A percentile compares a stretch with the other conserved stretches of the same genome.
phyloP scores from a whole-genome alignment of 371 early-diverging fungal genomes.

The Mucor indicus region DNA sequence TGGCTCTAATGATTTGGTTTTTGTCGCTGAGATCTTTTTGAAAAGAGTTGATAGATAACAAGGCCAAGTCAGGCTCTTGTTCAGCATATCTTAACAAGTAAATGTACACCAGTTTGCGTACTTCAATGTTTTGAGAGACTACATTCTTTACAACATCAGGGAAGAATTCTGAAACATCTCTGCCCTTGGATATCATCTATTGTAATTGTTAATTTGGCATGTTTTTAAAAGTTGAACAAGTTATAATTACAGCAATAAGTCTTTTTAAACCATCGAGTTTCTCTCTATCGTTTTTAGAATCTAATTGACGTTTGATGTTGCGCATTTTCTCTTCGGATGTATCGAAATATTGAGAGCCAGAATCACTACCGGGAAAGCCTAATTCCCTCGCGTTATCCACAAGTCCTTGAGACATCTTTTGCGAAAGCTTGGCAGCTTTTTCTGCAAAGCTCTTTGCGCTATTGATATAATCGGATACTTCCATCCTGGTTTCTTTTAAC shows the following conservation, averaged over 20 bases:
- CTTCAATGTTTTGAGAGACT: constrained; percentile 83
- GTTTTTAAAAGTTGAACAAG: too few species aligned
- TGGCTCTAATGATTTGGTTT: constrained; percentile 89
- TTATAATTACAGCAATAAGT: constrained; percentile 85
- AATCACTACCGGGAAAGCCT: constrained; percentile 62
- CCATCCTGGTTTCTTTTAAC: too few species aligned
- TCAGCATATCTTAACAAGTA: constrained; percentile 92
- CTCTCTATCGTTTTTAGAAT: constrained; percentile 86
- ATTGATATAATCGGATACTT: constrained; percentile 65
- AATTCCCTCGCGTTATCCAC: constrained; percentile 87
- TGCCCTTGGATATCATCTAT: constrained; percentile 90
- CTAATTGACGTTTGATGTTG: constrained; percentile 74
- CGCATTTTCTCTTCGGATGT: constrained; percentile 81
- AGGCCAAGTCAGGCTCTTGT: constrained; percentile 85
- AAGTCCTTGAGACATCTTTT: constrained; percentile 80
- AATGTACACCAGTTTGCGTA: constrained; percentile 93
- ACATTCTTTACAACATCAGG: constrained; percentile 97
- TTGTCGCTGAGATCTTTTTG: constrained; percentile 94
- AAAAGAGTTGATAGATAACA: constrained; percentile 94
- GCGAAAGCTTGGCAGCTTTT: constrained; percentile 81
- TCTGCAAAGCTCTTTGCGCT: constrained; percentile 77
- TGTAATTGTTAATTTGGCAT: neutral
- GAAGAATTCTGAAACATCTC: constrained; percentile 89
- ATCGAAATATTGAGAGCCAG: constrained; percentile 79
- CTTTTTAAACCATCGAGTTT: constrained; percentile 89